Percentiles rank a stretch among this genome's conserved stretches.
These are phyloP conservation scores for Cytospora leucostoma DNA, from an alignment of 2,329 filamentous ascomycete species.

Conservation along the genomic window DNA sequence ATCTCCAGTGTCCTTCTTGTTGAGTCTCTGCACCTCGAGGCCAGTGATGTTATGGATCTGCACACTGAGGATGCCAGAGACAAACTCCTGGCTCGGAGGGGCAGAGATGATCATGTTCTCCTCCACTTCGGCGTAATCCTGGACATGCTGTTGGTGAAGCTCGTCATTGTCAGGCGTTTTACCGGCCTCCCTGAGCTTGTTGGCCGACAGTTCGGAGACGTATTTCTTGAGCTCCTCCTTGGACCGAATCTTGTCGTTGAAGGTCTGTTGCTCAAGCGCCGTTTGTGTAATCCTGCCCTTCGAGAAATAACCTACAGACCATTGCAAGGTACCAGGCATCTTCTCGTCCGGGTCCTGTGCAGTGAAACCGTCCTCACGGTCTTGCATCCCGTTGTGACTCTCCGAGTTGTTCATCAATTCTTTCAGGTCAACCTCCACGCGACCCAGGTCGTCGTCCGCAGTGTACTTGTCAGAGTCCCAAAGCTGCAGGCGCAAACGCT, in stretches of 20 bases:
- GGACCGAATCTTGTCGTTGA: constrained; percentile 57
- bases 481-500: constrained; percentile 68
- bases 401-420: constrained; percentile 60
- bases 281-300: constrained; percentile 64
- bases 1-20: constrained; percentile 54
- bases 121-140: constrained; percentile 63
- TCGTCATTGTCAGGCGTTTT: constrained; percentile 60
- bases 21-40: constrained; percentile 61
- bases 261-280: constrained; percentile 63
- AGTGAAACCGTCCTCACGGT: constrained; percentile 65
- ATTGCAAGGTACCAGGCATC: constrained; percentile 69
- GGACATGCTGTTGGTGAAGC: constrained; percentile 66
- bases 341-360: constrained; percentile 65
- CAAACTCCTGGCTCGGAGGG: constrained; percentile 62
- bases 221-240: constrained; percentile 61
- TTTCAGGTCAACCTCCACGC: constrained; percentile 70
- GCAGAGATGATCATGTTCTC: constrained; percentile 69
- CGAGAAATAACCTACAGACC: constrained; percentile 71
- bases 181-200: constrained; percentile 66
- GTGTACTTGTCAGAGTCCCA: constrained; percentile 76
- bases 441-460: constrained; percentile 73
- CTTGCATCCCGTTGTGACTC: constrained; percentile 62
- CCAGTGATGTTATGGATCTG: constrained; percentile 74
- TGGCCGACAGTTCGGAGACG: constrained; percentile 54
- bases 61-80: constrained; percentile 68